phyloP scores from a whole-genome alignment of 2,329 filamentous ascomycete species.

The Akanthomyces muscarius region DNA sequence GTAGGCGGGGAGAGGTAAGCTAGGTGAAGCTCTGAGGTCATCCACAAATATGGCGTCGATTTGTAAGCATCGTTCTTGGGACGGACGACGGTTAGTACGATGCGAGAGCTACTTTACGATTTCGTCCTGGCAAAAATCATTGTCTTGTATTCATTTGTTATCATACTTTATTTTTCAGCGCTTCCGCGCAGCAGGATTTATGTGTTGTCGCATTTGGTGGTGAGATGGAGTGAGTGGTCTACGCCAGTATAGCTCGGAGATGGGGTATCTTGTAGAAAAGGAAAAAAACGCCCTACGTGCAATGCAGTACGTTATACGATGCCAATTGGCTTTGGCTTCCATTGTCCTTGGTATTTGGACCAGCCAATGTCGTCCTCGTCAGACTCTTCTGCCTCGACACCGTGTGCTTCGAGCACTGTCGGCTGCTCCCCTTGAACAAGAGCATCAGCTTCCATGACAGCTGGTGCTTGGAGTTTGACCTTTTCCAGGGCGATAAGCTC shows the following conservation, averaged over 20 bases:
- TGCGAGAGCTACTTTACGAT: neutral
- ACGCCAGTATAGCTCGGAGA: neutral
- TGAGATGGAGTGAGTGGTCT: neutral
- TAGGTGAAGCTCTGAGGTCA: neutral
- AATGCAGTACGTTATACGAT: conserved; percentile 36
- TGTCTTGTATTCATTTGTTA: neutral
- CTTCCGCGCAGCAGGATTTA: neutral
- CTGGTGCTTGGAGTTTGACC: conserved; percentile 1
- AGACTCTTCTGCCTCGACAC: conserved; percentile 13
- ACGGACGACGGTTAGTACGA: neutral
- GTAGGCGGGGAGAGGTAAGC: neutral
- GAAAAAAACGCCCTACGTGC: neutral
- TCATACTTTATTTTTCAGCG: neutral
- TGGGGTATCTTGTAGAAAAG: conserved; percentile 10
- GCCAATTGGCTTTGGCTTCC: conserved; percentile 57
- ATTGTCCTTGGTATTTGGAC: conserved; percentile 47
- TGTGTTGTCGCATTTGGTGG: neutral
- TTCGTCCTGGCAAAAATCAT: neutral
- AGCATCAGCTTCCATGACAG: conserved; percentile 16
- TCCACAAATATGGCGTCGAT: conserved; percentile 17
- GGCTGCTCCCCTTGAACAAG: conserved; percentile 4
- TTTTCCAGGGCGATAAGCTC: conserved; percentile 34
- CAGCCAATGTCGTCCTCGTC: conserved; percentile 35
- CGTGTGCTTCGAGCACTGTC: conserved; percentile 19
- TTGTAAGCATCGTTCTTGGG: conserved; percentile 9